phyloP scores from a whole-genome alignment of 371 early-diverging fungal species.

The Zychaea mexicana region DNA sequence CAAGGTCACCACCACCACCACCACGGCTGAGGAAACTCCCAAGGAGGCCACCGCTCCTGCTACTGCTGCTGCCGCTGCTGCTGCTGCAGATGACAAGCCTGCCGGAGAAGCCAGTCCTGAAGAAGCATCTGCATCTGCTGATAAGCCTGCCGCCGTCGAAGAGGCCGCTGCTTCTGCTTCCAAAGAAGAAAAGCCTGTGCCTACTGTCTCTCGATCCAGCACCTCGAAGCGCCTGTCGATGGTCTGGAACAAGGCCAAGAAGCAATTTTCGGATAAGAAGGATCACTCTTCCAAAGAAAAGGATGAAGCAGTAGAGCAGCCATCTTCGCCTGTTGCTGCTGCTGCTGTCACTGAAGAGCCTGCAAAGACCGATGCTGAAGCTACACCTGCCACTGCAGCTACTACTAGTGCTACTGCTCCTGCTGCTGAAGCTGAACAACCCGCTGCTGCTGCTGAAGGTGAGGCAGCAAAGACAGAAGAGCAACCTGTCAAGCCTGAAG shows the following conservation, averaged over 20 bases:
- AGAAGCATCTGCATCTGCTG: constrained; percentile 2
- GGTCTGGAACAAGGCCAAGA: constrained; percentile 30
- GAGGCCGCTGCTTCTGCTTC: constrained; percentile 4
- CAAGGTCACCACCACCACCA: neutral
- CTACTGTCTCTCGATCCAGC: constrained; percentile 25
- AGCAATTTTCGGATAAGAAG: constrained; percentile 23
- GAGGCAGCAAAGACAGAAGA: constrained; percentile 2
- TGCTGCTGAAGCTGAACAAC: neutral
- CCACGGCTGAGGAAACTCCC: constrained; percentile 6
- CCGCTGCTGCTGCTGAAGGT: neutral
- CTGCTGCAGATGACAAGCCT: constrained; percentile 1
- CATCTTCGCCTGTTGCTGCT: constrained; percentile 5
- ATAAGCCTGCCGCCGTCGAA: neutral
- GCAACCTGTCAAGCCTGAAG: constrained; percentile 5
- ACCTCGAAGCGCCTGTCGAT: constrained; percentile 28
- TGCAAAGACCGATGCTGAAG: constrained; percentile 4
- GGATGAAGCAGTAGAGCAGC: constrained; percentile 9
- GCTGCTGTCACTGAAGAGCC: constrained; percentile 10
- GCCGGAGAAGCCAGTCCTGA: neutral
- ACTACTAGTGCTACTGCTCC: neutral
- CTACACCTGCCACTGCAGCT: neutral
- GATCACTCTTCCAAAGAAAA: constrained; percentile 17
- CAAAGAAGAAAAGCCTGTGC: constrained; percentile 12
- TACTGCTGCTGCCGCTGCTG: neutral
- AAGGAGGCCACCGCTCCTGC: neutral